Evolutionary conservation across 306 rosid genomes (phyloP).

Genomic region (Argentina anserina): DNA sequence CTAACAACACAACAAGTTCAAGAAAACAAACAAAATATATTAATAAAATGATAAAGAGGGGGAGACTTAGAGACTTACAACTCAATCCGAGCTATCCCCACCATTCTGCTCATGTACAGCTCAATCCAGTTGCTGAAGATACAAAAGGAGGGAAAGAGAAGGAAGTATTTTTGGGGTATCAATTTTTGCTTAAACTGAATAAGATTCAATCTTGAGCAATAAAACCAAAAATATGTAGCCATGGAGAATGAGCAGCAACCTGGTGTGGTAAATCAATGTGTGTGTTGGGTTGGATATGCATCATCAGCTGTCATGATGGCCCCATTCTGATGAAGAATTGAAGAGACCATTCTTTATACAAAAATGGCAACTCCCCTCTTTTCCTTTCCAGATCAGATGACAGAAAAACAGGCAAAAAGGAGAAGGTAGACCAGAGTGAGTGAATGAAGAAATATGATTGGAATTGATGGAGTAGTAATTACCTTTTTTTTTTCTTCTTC

Average conservation of each 20-base stretch:
- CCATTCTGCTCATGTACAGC: constrained; percentile 1
- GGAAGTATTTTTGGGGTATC: background rate
- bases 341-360: constrained; percentile 23
- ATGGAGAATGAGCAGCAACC: constrained; percentile 12
- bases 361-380: constrained; percentile 17
- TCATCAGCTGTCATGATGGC: constrained; percentile 35
- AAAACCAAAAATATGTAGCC: constrained; percentile 21
- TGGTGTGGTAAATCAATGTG: constrained; percentile 19
- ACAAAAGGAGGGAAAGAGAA: background rate
- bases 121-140: constrained; percentile 4
- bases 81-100: constrained; percentile 22
- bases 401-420: constrained; percentile 35
- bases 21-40: constrained; percentile 21
- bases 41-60: constrained; percentile 3
- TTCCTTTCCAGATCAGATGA: constrained; percentile 41
- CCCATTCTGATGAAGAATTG: constrained; percentile 24
- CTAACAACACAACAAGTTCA: constrained; percentile 19
- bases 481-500: constrained; percentile 28
- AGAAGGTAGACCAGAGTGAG: constrained; percentile 21
- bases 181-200: constrained; percentile 12
- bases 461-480: constrained; percentile 13
- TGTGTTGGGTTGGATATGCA: constrained; percentile 19
- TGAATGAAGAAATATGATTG: constrained; percentile 19
- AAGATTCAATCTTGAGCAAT: background rate
- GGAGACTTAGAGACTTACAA: constrained; percentile 12